A percentile compares a stretch with the other conserved stretches of the same genome.
phyloP scores from a whole-genome alignment of 345 rosid genomes.

The Citrus mangshanensis region DNA sequence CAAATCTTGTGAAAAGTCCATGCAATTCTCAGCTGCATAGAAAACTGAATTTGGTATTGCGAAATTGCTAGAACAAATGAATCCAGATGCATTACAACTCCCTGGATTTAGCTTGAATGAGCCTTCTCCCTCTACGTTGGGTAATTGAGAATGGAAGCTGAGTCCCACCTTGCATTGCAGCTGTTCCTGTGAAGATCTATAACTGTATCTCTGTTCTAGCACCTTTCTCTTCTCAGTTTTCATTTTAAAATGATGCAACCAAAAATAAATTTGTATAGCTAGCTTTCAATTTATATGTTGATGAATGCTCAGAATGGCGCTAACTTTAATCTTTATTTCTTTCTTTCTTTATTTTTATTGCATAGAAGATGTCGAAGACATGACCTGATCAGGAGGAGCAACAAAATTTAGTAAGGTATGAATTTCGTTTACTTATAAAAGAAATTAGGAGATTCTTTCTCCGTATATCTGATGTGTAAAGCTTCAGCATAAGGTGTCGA shows the following conservation, averaged over 20 bases:
- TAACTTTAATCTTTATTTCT: not conserved
- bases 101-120: not conserved
- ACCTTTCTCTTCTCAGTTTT: conserved; percentile 1
- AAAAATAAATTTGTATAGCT: too few relatives aligned
- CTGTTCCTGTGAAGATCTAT: not conserved
- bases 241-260: not conserved
- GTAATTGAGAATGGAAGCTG: not conserved
- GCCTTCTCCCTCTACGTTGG: not conserved
- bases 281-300: not conserved
- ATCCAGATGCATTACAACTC: not conserved
- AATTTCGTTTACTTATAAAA: not conserved
- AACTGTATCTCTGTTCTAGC: not conserved
- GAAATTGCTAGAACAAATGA: not conserved
- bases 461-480: too few relatives aligned
- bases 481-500: too few relatives aligned
- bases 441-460: not conserved
- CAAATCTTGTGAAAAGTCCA: not conserved
- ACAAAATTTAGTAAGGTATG: too few relatives aligned
- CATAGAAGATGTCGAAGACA: not conserved
- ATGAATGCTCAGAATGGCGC: not conserved
- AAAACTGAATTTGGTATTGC: conserved; percentile 2
- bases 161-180: conserved; percentile 2
- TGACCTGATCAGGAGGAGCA: not conserved
- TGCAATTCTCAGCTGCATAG: not conserved
- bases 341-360: not conserved